Evolutionary conservation across 768 basidiomycete species (phyloP), one percentile per base, ranked within the genome.

Genomic region (Cyclocybe aegerita): DNA sequence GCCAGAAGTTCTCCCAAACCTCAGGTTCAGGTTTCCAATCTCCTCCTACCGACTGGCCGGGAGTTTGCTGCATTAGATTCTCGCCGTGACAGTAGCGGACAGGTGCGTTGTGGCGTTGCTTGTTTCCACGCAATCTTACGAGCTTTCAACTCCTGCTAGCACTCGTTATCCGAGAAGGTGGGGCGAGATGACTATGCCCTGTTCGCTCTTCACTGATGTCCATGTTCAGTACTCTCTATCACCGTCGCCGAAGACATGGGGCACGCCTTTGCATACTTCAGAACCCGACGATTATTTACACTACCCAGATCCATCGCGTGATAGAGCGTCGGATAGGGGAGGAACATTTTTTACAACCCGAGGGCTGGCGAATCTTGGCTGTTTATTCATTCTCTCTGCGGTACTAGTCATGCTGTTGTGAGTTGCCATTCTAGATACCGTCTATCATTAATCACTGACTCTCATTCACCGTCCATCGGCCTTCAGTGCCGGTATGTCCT

Each of bases 321-420:
- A 86, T 61, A 64, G 46, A 35, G 78, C 81, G 34, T 48, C 31
- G 46, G 48, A 23, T 40, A 36, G 12, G 52, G 52, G 11, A 50
- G 85, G 85, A 1, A 70, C 73, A 42, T 74, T 90, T 44, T 80
- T 81, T 49, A 86, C 86, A 12, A 43, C 62, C 8, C 73, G 88
- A 52, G 89, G 88, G 7, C 56, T 88, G 39, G 73, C 73, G 2
- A 91, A 91, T 59, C 71, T 86, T 3, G 81, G 87, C 0, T 90
- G 85, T 60, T 71, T 91, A 10, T 64, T 79, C 47, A 49, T 88
- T 41, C 74, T 91, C n/a, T 72, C 65, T 4, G 48, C 67, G 0
- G 75, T 71, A 3, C 69, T 72, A 39, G 17, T 83, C n/a, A 70
- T 69, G 54, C 70, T 84, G 36, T 86, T 87, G 82, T 85, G 57